phyloP scores from a whole-genome alignment of 179 eudicot genomes.

The Beta corolliflora region DNA sequence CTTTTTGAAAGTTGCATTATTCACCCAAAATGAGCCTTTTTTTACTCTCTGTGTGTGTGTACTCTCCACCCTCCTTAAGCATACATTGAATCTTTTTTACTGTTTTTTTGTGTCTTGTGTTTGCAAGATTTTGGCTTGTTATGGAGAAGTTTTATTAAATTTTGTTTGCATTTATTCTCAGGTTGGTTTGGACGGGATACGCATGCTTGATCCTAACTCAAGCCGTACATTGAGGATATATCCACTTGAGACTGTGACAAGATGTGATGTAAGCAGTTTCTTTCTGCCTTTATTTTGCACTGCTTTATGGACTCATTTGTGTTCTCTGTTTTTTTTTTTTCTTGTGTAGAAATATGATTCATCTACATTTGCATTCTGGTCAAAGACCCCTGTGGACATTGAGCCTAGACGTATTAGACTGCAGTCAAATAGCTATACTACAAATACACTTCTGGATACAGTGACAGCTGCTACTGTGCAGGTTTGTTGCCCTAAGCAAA shows the following conservation, averaged over 20 bases:
- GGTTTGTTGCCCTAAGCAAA: conserved; percentile 41
- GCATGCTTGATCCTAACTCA: conserved; percentile 79
- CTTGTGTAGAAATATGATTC: conserved; percentile 62
- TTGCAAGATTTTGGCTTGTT: background rate
- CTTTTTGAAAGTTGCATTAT: background rate
- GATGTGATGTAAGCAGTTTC: conserved; percentile 63
- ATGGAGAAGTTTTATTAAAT: background rate
- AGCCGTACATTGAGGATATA: conserved; percentile 78
- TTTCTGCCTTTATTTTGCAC: background rate
- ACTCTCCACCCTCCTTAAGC: too few species aligned
- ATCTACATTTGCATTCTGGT: conserved; percentile 83
- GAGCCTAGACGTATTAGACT: conserved; percentile 86
- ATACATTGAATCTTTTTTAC: background rate
- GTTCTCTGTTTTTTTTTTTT: conserved; percentile 1
- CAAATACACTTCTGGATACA: conserved; percentile 74
- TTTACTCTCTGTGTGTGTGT: background rate
- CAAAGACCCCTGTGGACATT: conserved; percentile 80
- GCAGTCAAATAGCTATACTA: conserved; percentile 83
- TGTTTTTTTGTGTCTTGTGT: background rate
- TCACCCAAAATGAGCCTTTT: background rate
- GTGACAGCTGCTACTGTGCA: conserved; percentile 90
- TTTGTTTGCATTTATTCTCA: conserved; percentile 21
- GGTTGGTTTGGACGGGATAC: conserved; percentile 93
- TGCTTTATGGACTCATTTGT: background rate
- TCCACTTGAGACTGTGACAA: conserved; percentile 72